Base-by-base conservation (phyloP, 2,329 filamentous ascomycete genomes). In the Cryphonectria radicalis region DNA sequence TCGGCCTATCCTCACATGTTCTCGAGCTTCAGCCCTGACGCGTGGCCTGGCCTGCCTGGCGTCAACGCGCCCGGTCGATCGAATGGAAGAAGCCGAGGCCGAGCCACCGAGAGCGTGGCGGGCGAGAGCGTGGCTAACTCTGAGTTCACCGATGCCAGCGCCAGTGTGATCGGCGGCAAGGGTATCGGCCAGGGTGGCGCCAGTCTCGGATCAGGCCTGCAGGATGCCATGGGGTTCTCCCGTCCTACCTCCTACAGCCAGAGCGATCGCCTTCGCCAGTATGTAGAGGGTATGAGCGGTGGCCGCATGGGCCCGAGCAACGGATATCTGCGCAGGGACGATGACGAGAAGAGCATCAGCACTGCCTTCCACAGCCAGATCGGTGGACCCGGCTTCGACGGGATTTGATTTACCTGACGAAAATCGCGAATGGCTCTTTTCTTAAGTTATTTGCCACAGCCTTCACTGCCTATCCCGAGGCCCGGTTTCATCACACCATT, bases 351-450 rank as follows among this genome's bases (percentile, higher is more conserved):
- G 83, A 98, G 95, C 82, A 90, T 98, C 77, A 97, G 94, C 78
- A 98, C 96, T 67, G 95, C 95, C 65, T 99, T 98, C 83, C 95
- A 95, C 73, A 98, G 94, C 84, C 96, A 98, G 82, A 90, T 98
- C 76, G 94, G 93, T 74, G 85, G 87, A 28, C 73, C 79, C 22
- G 85, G 86, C 72, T 87, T 86, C 75, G 86, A 87, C 78, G 71
- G 71, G n/a, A 73, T 73, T 76, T 79, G 80, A 73, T 80, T 78
- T 72, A 78, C 78, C 72, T 78, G 77, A 80, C 22, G 37, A 53
- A 40, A 28, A 65, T 62, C 43, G 69, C 69, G 69, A 64, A 64
- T 70, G 59, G 57, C 59, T 28, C 50, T 69, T 63, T 67, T 11
- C 6, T 69, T 32, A 42, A 67, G 59, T 71, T 60, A 46, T 37